phyloP scores from a whole-genome alignment of 805 yeast genomes.

The Komagataella ulmi region DNA sequence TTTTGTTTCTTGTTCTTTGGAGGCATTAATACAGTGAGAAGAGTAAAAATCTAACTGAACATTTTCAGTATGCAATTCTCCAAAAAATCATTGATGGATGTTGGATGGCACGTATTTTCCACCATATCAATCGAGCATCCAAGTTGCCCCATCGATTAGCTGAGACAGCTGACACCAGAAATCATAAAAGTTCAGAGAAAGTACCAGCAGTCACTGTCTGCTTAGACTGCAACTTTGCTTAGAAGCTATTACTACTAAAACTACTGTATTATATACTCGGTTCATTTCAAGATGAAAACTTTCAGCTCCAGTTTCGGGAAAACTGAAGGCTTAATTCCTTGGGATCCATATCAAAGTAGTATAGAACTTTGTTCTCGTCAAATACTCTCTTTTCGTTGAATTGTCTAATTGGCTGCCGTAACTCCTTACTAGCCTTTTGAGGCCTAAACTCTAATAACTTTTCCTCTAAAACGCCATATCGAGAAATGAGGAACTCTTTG shows the following conservation, averaged over 20 bases:
- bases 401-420: slow-evolving; percentile 7
- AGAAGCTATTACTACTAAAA: too few species aligned
- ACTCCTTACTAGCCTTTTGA: slow-evolving; percentile 18
- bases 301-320: neutral
- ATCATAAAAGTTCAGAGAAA: too few species aligned
- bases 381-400: neutral
- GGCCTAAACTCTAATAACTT: slow-evolving; percentile 17
- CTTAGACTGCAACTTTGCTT: too few species aligned
- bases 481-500: slow-evolving; percentile 10
- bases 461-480: slow-evolving; percentile 12
- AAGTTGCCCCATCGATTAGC: too few species aligned
- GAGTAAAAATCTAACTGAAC: neutral
- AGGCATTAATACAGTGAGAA: slow-evolving; percentile 17
- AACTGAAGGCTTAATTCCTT: neutral
- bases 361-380: neutral
- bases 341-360: neutral
- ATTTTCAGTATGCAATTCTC: neutral
- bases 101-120: neutral
- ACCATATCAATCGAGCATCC: too few species aligned
- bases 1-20: slow-evolving; percentile 37
- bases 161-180: too few species aligned
- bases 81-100: neutral
- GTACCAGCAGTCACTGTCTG: too few species aligned
- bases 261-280: too few species aligned
- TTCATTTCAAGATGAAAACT: neutral